Evolutionary conservation across 2,329 filamentous ascomycete genomes (phyloP), one percentile per base, ranked within the genome.

Genomic region (Phyllosticta citribraziliensis): DNA sequence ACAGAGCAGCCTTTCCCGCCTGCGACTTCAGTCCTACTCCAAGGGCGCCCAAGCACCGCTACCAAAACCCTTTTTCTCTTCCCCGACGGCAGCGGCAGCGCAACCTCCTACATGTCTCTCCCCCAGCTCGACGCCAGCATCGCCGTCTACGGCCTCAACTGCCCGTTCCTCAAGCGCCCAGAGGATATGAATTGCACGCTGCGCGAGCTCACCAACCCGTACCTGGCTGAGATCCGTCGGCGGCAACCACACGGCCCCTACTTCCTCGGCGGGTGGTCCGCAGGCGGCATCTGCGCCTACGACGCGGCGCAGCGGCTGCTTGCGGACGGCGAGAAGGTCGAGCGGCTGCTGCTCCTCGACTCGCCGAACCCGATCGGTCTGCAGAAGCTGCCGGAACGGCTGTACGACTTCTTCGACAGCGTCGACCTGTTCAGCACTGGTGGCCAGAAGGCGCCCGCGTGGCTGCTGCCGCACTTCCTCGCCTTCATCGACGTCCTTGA

Each of bases 251-350:
- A 72, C 12, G 76, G 78, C 0, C 85, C 86, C 0, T 89, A 89
- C 72, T 80, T 81, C 57, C 73, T 91, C 0, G 82, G 84, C 17
- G 88, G 88, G 24, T 91, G 88, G 88, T 88, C 84, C n/a, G 88
- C 87, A 1, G 88, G 88, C 25, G 88, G 88, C 40, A 86, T 89
- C 55, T 85, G 86, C 63, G 86, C 87, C 52, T 89, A 65, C 58
- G 70, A 66, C 11, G 65, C 64, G 9, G 68, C 69, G 3, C 64
- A 66, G 56, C 55, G 64, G 25, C 65, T 73, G 0, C 54, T 64
- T 4, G 58, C 53, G 0, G 64, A 61, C 6, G 67, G 67, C 19
- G 67, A 71, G 40, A 63, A 62, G 52, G 66, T 72, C 9, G 64
- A 65, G 4, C 60, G 61, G 2, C 65, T 73, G 20, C 62, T 69